Evolutionary conservation across 345 rosid genomes (phyloP), one percentile per base, ranked within the genome.

Genomic region (Citrus sp.): DNA sequence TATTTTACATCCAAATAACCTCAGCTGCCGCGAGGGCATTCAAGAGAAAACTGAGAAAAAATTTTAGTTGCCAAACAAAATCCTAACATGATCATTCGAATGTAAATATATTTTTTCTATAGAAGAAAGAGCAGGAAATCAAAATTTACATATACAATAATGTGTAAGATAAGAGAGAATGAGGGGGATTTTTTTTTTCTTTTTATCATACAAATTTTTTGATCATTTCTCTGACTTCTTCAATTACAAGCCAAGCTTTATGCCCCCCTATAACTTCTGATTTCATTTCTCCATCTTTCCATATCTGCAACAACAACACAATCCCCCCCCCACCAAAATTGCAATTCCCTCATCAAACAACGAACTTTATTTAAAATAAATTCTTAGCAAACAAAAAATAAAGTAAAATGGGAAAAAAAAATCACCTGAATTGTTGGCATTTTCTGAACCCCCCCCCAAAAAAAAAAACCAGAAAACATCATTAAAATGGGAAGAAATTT

Each of bases 231-330:
- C 87, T 82, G 4, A 95, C 98, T 90, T 92, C 94, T 71, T 95
- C 95, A 38, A 91, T 81, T 34, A 95, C 99, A 83, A 93, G 90
- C 98, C 98, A 95, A 30, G 91, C 98, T 81, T 93, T 91, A 65
- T 93, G 98, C 40, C 98, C 98, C 81, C 98, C 98, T 8, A 93
- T 93, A 30, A 95, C 94, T 82, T 95, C 98, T 58, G 84, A 95
- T 82, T 95, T 90, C 97, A 93, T 89, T 83, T 95, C 95, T 14
- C 90, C 95, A 82, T 93, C 98, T 77, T 88, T 92, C 97, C 97
- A 92, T 49, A 92, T 34, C 94, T 92, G 87, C 85, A 84, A 65
- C 58, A 30, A 61, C 58, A 72, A 49, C 70, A 28, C 34, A 35
- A 37, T 16, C 10, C 10, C 34, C 10, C 34, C 22, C 30, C 16